These are phyloP conservation scores for Piper longum DNA, from an alignment of 164 flowering plant species.

Conservation along the genomic window DNA sequence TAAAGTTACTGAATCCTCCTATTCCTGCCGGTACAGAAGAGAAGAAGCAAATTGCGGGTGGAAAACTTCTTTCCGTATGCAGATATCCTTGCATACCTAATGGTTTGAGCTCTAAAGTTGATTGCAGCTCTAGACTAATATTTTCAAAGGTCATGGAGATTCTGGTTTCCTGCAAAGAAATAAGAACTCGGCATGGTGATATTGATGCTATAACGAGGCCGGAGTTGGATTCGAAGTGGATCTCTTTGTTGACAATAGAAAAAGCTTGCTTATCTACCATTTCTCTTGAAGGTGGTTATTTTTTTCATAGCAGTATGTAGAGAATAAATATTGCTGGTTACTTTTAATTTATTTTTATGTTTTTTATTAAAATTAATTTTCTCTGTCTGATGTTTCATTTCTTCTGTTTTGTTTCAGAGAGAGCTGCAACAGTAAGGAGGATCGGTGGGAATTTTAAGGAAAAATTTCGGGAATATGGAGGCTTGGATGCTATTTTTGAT, in stretches of 20 bases:
- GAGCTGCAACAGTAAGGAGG: slow-evolving; percentile 53
- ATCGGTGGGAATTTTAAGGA: slow-evolving; percentile 78
- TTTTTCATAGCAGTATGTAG: background rate
- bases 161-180: slow-evolving; percentile 68
- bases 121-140: slow-evolving; percentile 45
- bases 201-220: slow-evolving; percentile 33
- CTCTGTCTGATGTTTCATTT: background rate
- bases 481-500: slow-evolving; percentile 83
- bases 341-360: background rate
- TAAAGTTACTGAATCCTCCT: slow-evolving; percentile 60
- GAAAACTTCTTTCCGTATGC: slow-evolving; percentile 51
- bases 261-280: slow-evolving; percentile 81
- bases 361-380: background rate
- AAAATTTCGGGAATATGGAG: slow-evolving; percentile 74
- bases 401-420: slow-evolving; percentile 26
- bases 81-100: slow-evolving; percentile 26
- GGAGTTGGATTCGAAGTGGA: slow-evolving; percentile 85
- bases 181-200: slow-evolving; percentile 24
- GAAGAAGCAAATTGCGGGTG: slow-evolving; percentile 41
- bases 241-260: slow-evolving; percentile 83
- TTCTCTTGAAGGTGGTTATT: slow-evolving; percentile 69
- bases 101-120: slow-evolving; percentile 27
- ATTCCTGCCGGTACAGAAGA: slow-evolving; percentile 20
- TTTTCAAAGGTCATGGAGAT: slow-evolving; percentile 60
- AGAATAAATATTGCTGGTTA: background rate